Percentiles rank a stretch among this genome's conserved stretches.
phyloP scores from a whole-genome alignment of 1,284 basidiomycete genomes.

The Ganoderma multipileum region DNA sequence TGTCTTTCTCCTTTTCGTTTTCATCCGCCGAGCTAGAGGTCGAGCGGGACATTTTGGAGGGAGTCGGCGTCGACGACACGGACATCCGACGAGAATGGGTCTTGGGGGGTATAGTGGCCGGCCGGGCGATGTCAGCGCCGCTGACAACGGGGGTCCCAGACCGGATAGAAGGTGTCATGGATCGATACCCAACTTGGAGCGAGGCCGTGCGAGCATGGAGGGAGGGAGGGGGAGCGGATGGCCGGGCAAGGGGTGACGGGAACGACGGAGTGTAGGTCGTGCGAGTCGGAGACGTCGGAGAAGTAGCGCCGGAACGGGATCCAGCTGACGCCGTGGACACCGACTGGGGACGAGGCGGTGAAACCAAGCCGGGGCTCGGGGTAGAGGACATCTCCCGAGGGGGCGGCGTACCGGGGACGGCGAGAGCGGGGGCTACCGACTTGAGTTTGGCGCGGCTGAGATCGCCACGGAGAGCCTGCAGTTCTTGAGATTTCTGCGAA shows the following conservation, averaged over 20 bases:
- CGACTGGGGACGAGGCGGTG: conserved; percentile 39
- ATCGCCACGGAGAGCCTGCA: conserved; percentile 69
- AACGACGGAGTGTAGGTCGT: conserved; percentile 34
- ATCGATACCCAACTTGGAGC: conserved; percentile 32
- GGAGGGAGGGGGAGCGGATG: conserved; percentile 32
- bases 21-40: conserved; percentile 43
- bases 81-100: conserved; percentile 32
- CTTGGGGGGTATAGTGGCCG: conserved; percentile 37
- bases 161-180: conserved; percentile 39
- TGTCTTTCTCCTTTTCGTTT: conserved; percentile 39
- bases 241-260: conserved; percentile 38
- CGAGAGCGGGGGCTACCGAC: conserved; percentile 31
- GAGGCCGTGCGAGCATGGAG: conserved; percentile 35
- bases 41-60: conserved; percentile 42
- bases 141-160: conserved; percentile 36
- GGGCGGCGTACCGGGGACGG: conserved; percentile 34
- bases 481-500: conserved; percentile 73
- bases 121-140: conserved; percentile 35
- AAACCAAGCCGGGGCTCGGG: conserved; percentile 29
- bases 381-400: conserved; percentile 29
- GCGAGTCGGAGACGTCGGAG: conserved; percentile 40
- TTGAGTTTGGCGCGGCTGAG: conserved; percentile 51
- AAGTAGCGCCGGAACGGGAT: conserved; percentile 40
- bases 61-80: conserved; percentile 39
- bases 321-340: conserved; percentile 31